Percentiles rank a stretch among this genome's conserved stretches.
Conservation (phyloP, 2,329 filamentous ascomycete species). For the Annulohypoxylon truncatum region DNA sequence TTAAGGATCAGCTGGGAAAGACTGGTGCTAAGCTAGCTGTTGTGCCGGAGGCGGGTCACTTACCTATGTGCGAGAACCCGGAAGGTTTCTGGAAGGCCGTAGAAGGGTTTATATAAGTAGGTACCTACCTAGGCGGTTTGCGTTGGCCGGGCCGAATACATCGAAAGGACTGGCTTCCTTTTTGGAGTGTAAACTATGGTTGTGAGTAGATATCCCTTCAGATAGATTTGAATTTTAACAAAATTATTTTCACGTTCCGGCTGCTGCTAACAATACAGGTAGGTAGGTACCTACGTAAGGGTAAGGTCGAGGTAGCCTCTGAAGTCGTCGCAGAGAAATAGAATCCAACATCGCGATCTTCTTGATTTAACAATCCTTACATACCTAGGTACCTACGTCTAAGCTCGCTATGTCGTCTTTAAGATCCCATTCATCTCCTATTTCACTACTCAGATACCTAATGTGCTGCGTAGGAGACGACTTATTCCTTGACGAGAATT, state of each 20-base stretch:
- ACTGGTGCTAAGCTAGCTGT: constrained; percentile 69
- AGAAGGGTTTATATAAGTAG: constrained; percentile 65
- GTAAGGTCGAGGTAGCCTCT: neutral
- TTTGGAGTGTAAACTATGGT: neutral
- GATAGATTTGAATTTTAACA: neutral
- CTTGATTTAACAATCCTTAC: neutral
- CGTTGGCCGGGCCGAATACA: neutral
- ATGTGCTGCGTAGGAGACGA: neutral
- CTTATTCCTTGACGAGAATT: neutral
- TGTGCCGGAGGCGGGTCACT: constrained; percentile 78
- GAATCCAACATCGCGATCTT: neutral
- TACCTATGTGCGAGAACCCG: constrained; percentile 86
- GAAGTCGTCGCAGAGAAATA: neutral
- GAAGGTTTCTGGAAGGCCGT: constrained; percentile 74
- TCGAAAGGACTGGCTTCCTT: neutral
- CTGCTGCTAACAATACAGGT: neutral
- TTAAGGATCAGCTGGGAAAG: constrained; percentile 68
- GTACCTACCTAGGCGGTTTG: neutral
- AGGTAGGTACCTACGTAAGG: too few species aligned
- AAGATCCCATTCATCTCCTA: neutral
- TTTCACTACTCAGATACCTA: neutral
- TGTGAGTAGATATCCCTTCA: neutral
- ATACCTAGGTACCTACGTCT: too few species aligned
- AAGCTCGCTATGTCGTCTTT: neutral
- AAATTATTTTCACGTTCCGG: neutral